Evolutionary conservation across 371 early-diverging fungal genomes (phyloP).

Genomic region (Mortierella sp.): DNA sequence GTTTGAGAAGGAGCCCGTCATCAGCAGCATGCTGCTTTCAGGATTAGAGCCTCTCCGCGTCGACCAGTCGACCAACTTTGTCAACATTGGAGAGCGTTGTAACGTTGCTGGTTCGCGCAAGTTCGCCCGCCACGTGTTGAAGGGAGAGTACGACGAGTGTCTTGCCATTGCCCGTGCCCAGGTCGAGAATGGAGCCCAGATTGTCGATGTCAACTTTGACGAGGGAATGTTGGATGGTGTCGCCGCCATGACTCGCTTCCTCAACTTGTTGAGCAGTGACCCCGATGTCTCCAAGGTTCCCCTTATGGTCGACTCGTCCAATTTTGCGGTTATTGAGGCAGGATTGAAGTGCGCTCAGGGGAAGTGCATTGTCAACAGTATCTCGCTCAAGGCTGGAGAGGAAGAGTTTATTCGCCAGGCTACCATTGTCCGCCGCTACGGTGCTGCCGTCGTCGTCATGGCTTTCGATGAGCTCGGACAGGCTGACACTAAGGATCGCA

Average conservation of each 20-base stretch:
- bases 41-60: conserved; percentile 88
- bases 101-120: conserved; percentile 95
- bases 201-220: conserved; percentile 96
- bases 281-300: conserved; percentile 92
- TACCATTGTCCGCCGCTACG: conserved; percentile 86
- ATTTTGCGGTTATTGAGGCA: conserved; percentile 96
- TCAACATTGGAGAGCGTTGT: conserved; percentile 96
- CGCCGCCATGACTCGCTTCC: conserved; percentile 91
- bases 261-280: conserved; percentile 94
- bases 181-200: conserved; percentile 94
- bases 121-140: conserved; percentile 92
- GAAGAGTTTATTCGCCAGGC: conserved; percentile 93
- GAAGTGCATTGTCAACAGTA: conserved; percentile 96
- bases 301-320: conserved; percentile 95
- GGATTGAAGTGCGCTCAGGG: conserved; percentile 96
- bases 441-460: conserved; percentile 98
- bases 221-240: conserved; percentile 95
- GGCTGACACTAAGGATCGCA: conserved; percentile 86
- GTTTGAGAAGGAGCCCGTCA: conserved; percentile 69
- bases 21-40: conserved; percentile 81
- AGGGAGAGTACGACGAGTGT: conserved; percentile 93
- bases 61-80: conserved; percentile 84
- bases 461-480: conserved; percentile 96
- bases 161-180: conserved; percentile 92
- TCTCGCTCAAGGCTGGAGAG: conserved; percentile 95